phyloP scores from a whole-genome alignment of 495 filamentous ascomycete genomes.

The Xylaria curta region DNA sequence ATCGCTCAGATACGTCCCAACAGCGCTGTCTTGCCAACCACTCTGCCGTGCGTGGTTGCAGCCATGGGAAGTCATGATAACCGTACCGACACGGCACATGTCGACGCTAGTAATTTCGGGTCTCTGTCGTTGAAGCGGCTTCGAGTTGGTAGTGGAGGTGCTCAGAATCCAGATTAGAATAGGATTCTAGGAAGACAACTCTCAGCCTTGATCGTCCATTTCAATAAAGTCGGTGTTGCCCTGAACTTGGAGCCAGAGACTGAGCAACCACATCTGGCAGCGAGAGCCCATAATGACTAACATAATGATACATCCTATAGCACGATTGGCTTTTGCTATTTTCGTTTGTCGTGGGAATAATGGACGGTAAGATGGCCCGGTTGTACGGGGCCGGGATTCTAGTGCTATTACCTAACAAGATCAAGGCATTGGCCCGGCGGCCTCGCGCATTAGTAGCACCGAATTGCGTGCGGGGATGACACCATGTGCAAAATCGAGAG shows the following conservation, averaged over 20 bases:
- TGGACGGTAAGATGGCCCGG: constrained; percentile 17
- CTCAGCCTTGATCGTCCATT: constrained; percentile 17
- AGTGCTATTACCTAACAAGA: constrained; percentile 32
- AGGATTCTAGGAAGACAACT: constrained; percentile 10
- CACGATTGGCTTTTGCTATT: constrained; percentile 24
- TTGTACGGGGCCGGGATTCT: constrained; percentile 21
- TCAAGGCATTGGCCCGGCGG: constrained; percentile 29
- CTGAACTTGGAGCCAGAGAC: constrained; percentile 20
- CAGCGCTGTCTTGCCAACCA: constrained; percentile 26
- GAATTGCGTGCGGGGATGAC: constrained; percentile 31
- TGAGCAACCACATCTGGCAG: constrained; percentile 23
- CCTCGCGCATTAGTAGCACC: constrained; percentile 32
- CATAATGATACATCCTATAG: constrained; percentile 18
- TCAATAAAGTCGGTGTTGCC: constrained; percentile 24
- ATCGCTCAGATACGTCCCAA: constrained; percentile 22
- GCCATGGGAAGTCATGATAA: constrained; percentile 27
- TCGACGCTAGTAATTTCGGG: constrained; percentile 3
- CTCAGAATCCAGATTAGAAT: constrained; percentile 15
- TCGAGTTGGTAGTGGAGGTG: neutral
- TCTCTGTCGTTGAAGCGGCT: neutral
- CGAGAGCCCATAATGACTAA: constrained; percentile 27
- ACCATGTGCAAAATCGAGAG: constrained; percentile 22
- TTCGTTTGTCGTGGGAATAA: constrained; percentile 24
- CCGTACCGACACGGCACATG: constrained; percentile 30
- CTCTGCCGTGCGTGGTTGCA: constrained; percentile 29